Base-by-base conservation (phyloP, 208 protist genomes). In the Crithidia bombi region DNA sequence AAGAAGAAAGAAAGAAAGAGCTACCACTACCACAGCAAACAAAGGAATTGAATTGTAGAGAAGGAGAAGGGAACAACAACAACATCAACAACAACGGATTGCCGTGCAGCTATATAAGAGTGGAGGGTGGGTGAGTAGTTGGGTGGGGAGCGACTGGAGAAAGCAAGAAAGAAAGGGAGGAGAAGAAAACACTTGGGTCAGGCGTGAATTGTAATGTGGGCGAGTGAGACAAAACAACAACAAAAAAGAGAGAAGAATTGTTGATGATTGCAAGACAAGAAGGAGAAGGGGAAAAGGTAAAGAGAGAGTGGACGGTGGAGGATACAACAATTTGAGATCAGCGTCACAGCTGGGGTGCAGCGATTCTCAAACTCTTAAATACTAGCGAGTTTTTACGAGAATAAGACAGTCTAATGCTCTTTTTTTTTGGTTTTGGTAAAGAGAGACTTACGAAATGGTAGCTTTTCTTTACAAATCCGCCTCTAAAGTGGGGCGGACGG, bases 1-100 rank as follows among this genome's bases (percentile, higher is more conserved):
- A 73, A 26, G 11, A 73, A 73, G 7, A n/a, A 73, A 49, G 21
- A 73, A 58, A 54, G 32, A 54, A 54, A 32, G 25, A 25, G 25
- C n/a, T n/a, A n/a, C n/a, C n/a, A n/a, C n/a, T n/a, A n/a, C n/a
- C n/a, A n/a, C n/a, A n/a, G n/a, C n/a, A 56, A 39, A 56, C 10
- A 38, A 56, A 56, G 21, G 38, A 38, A 56, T 4, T 12, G 7
- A 56, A 38, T n/a, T n/a, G n/a, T n/a, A n/a, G n/a, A 56, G 14
- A 56, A 21, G 23, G 21, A 38, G 38, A 32, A 5, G 21, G 32
- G 23, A 32, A 54, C 10, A 25, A 50, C n/a, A 50, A 50, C 17
- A 32, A 32, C 43, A 47, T 10, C 43, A n/a, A n/a, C 5, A n/a
- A 47, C 43, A 19, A n/a, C n/a, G n/a, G n/a, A n/a, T n/a, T n/a